Base-by-base conservation (phyloP, 805 yeast species). In the Saccharomycopsis javanensis region DNA sequence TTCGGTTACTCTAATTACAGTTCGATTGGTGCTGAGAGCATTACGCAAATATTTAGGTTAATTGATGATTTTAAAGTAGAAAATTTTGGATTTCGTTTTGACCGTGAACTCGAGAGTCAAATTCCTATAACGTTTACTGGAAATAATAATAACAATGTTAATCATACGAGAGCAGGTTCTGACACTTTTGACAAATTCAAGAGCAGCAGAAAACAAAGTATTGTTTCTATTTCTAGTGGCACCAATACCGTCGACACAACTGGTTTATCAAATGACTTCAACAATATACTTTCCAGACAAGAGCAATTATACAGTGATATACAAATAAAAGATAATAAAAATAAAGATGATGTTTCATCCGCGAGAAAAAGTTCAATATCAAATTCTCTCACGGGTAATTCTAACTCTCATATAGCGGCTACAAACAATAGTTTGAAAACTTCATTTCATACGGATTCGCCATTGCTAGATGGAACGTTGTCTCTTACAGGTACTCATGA, bases 201-300 rank as follows among this genome's bases (percentile, higher is more conserved):
- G n/a, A n/a, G 31, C 18, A 27, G 42, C 5, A 25, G 59, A 53
- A 57, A 57, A 25, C 56, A 53, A 25, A 57, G 59, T 42, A 31
- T 57, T 2, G 53, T 45, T 6, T 57, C 59, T 8, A 16, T 54
- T 7, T 28, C 55, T 10, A 53, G 42, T 27, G 53, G 38, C 15
- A 54, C 42, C 25, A 54, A 51, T 28, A 15, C 54, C 11, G 13
- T 30, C 30, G 56, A 52, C 23, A 42, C 48, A 31, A 42, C 20
- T 23, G 28, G 16, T 10, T 38, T 38, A 11, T 16, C 53, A 4
- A 51, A 35, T n/a, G 59, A 58, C 31, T 45, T 58, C 28, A 37
- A 20, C 35, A 28, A 42, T 4, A 50, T 55, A 18, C 33, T 58
- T n/a, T 38, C 28, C n/a, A 59, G 52, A 48, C 62, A 59, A 18